Base-by-base conservation (phyloP, 805 yeast species). In the Ogataea ramenticola region DNA sequence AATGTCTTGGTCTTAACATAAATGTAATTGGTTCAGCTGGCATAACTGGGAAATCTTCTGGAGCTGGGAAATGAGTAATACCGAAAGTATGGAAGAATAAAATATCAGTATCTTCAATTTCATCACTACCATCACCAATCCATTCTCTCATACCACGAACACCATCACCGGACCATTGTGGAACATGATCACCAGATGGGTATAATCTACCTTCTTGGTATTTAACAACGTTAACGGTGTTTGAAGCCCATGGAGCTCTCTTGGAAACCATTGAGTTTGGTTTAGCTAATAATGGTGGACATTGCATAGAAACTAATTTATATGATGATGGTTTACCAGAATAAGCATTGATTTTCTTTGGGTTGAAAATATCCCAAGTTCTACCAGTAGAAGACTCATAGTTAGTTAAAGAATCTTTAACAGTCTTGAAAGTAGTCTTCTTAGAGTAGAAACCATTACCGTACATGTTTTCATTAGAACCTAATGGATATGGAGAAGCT, bases 11-110 rank as follows among this genome's bases (percentile, higher is more conserved):
- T 64, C 90, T 77, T 60, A 85, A 69, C 67, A 81, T 68, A 53
- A 85, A 69, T 47, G 82, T 77, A 56, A 85, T 80, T 56, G 87
- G 84, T 67, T 85, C 95, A 41, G 88, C 83, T 40, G 93, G 93
- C 93, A 85, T 85, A 50, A 85, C 76, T 45, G 93, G 93, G 82
- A 84, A 85, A 64, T 85, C 95, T 68, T 85, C 93, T 47, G 93
- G 91, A 14, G 90, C 82, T 47, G 95, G 95, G 77, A 84, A 81
- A 62, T 85, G 95, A 30, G 91, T 80, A 52, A 85, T 77, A 56
- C 93, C 93, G 57, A 86, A 85, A 26, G 91, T 85, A 65, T 85
- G 90, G 80, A 79, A 86, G 55, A 81, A 67, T 43, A 85, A 74
- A 48, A 85, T 74, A 60, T 86, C 93, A 34, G 86, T 80, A 67